Base-by-base conservation (phyloP, 768 basidiomycete genomes). In the Trametes punicea region DNA sequence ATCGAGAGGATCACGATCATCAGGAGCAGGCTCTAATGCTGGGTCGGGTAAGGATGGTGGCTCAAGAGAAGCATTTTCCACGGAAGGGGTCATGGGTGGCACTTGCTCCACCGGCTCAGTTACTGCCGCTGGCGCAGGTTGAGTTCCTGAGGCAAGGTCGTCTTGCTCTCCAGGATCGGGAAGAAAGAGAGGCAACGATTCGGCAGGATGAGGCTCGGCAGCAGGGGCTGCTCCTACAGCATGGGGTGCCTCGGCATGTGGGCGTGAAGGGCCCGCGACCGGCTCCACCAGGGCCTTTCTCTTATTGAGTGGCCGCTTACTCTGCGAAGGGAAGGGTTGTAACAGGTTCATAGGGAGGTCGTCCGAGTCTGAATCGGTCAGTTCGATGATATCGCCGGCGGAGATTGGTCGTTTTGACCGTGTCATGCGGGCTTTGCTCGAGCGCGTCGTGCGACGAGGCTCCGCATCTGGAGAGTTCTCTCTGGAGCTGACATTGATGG, bases 281-380 rank as follows among this genome's bases (percentile, higher is more conserved):
- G 44, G 50, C 46, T 36, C 40, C 21, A 20, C 26, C 47, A 57
- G 57, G 60, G 6, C 34, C 50, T 21, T 57, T 34, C 8, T 33
- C 25, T 20, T 25, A 36, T 29, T 39, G 50, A n/a, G 29, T 8
- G 38, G 10, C 8, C 11, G 29, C 8, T 11, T 44, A 15, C 26
- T 18, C 18, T 20, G 56, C 10, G 16, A 50, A 26, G 9, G 42
- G 23, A 11, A 16, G 18, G 46, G 50, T 21, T 33, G 27, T 8
- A 53, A 60, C 16, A 29, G 55, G 0, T 55, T 41, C 4, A 52
- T 31, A 0, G 49, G 42, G 30, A 36, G 34, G 39, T 47, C 38
- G 6, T 78, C 80, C 47, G 69, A 65, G 42, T 81, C 80, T 21
- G 79, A 78, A 63, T 84, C 81, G 1, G 77, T 73, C 58, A 83